Evolutionary conservation across 2,329 filamentous ascomycete species (phyloP).

Genomic region (Truncatella angustata): DNA sequence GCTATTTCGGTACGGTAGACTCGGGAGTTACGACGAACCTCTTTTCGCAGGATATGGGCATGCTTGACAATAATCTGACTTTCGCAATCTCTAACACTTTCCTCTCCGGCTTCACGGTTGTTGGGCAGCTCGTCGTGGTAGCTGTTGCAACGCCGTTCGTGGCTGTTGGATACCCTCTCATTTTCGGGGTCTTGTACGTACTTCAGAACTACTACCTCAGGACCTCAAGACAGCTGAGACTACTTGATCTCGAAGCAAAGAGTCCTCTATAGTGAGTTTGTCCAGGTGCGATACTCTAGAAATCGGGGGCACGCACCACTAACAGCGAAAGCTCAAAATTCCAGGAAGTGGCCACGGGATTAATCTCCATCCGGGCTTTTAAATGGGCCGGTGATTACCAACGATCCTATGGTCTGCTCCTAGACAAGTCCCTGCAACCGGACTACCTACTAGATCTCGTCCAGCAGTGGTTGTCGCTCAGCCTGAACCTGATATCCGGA

Average conservation of each 20-base stretch:
- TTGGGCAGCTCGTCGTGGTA: slow-evolving; percentile 49
- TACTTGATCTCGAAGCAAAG: slow-evolving; percentile 61
- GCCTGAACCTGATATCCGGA: slow-evolving; percentile 29
- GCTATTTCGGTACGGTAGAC: slow-evolving; percentile 41
- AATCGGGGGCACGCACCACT: no score
- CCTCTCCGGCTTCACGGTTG: slow-evolving; percentile 6
- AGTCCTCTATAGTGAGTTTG: slow-evolving; percentile 50
- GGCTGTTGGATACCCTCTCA: slow-evolving; percentile 47
- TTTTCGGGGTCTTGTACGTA: slow-evolving; percentile 43
- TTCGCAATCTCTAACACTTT: slow-evolving; percentile 18
- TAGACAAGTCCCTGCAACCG: slow-evolving; percentile 46
- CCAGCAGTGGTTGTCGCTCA: slow-evolving; percentile 32
- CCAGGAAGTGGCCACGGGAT: slow-evolving; percentile 52
- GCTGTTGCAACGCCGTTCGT: slow-evolving; percentile 41
- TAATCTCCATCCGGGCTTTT: slow-evolving; percentile 56
- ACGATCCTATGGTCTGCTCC: slow-evolving; percentile 41
- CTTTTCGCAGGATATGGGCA: slow-evolving; percentile 44
- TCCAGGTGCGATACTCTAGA: neutral
- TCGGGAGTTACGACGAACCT: slow-evolving; percentile 38
- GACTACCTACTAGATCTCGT: slow-evolving; percentile 31
- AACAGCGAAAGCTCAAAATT: slow-evolving; percentile 41
- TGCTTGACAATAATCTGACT: slow-evolving; percentile 36
- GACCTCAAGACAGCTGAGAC: slow-evolving; percentile 58
- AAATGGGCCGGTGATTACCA: slow-evolving; percentile 48
- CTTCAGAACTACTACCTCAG: slow-evolving; percentile 58